Conservation (phyloP, 202 grass and related monocot genomes). For the Panicum hallii region DNA sequence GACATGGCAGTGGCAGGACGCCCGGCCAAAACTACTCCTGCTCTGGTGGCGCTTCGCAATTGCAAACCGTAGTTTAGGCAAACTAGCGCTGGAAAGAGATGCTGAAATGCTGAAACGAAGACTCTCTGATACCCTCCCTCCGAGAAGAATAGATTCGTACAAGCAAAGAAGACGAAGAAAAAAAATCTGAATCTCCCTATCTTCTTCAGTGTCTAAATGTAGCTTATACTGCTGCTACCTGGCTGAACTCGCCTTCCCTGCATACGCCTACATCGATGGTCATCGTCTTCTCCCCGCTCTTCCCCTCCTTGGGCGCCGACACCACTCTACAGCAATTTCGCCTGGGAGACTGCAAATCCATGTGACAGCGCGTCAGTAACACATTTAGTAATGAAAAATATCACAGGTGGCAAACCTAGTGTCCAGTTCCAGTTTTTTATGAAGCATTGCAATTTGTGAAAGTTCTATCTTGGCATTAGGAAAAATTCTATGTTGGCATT, state of each 20-base stretch:
- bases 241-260: slow-evolving; percentile 79
- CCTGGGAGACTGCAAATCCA: slow-evolving; percentile 79
- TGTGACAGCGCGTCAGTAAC: slow-evolving; percentile 36
- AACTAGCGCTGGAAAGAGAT: background rate
- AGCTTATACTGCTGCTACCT: slow-evolving; percentile 45
- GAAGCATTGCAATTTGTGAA: background rate
- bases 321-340: slow-evolving; percentile 90
- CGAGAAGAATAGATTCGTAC: slow-evolving; percentile 23
- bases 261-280: slow-evolving; percentile 88
- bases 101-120: background rate
- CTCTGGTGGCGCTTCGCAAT: background rate
- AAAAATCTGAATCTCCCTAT: slow-evolving; percentile 41
- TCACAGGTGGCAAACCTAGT: background rate
- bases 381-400: background rate
- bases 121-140: slow-evolving; percentile 27
- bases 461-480: background rate
- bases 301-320: slow-evolving; percentile 52
- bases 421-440: background rate
- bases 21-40: slow-evolving; percentile 37
- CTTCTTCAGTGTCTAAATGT: slow-evolving; percentile 8
- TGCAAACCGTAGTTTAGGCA: background rate
- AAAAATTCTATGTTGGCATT: background rate
- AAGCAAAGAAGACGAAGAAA: slow-evolving; percentile 13
- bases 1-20: background rate
- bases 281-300: slow-evolving; percentile 64